Evolutionary conservation across 2,329 filamentous ascomycete species (phyloP), one percentile per base, ranked within the genome.

Genomic region (Arthrobotrys entomopaga): DNA sequence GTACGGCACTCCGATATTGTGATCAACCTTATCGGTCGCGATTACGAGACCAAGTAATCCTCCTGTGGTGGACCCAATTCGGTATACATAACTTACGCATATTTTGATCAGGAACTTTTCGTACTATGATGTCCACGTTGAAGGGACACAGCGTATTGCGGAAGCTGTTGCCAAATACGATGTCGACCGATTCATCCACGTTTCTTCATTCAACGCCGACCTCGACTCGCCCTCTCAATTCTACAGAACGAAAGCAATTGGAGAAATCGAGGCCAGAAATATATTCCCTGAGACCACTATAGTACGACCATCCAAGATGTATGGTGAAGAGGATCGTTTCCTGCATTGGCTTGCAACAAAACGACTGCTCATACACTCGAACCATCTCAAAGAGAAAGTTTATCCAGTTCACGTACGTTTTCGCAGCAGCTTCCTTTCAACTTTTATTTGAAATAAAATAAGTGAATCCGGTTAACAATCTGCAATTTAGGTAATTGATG

Each of bases 231-330:
- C 89, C 1, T 94, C 92, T 10, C 91, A 95, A 80, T 99, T 94
- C 86, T 97, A 91, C 83, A 86, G 90, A 74, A 96, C 93, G 78
- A 99, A 99, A 87, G 89, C 90, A 78, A 61, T 83, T 80, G 91
- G 91, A 78, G 95, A 99, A 84, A 85, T 90, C 81, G 87, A 96
- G 56, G 95, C 89, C 52, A 90, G 94, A 76, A 88, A 87, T 79
- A 93, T 98, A 81, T 99, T 93, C 85, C 95, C 95, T 24, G 95
- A 99, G 84, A 96, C 95, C 16, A 99, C 95, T 52, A 93, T 99
- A 78, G 95, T 99, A 77, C 89, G 95, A 77, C 95, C 95, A 50
- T 91, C 94, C 11, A 95, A 93, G 61, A 87, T 97, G 82, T 99
- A 96, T 81, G 95, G 95, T 40, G 96, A 93, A 80, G 95, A 99